Conservation (phyloP, 2,329 filamentous ascomycete species). For the Bertia moriformis region DNA sequence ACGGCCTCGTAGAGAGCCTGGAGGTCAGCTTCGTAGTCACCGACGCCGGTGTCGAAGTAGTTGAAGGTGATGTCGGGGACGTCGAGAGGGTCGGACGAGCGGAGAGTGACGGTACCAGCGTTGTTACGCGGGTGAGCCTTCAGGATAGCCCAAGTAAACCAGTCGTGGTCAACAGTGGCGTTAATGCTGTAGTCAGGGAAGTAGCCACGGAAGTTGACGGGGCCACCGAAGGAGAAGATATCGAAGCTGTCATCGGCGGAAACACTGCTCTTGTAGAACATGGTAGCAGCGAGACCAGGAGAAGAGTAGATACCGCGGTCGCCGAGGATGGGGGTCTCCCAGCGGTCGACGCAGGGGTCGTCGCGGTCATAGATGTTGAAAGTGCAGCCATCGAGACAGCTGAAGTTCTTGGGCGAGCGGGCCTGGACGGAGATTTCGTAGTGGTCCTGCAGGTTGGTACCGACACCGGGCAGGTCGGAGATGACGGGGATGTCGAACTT, state of each 20-base stretch:
- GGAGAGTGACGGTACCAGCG: constrained; percentile 45
- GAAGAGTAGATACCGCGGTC: constrained; percentile 16
- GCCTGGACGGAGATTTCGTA: constrained; percentile 17
- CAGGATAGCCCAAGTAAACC: constrained; percentile 28
- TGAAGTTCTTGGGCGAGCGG: not conserved
- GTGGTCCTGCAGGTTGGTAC: constrained; percentile 43
- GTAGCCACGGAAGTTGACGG: constrained; percentile 22
- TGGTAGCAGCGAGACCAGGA: constrained; percentile 15
- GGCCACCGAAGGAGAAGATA: constrained; percentile 21
- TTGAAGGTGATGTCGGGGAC: constrained; percentile 48
- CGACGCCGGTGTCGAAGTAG: constrained; percentile 36
- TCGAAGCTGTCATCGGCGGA: constrained; percentile 10
- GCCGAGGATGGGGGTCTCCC: not conserved
- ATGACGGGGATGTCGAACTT: constrained; percentile 25
- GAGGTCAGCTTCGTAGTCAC: constrained; percentile 29
- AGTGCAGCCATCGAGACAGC: not conserved
- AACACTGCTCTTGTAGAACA: constrained; percentile 9
- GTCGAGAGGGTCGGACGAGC: constrained; percentile 46
- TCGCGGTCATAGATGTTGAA: too few species aligned
- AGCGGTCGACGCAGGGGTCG: not conserved
- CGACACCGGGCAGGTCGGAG: constrained; percentile 40
- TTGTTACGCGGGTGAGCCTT: constrained; percentile 49
- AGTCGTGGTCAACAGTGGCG: constrained; percentile 9
- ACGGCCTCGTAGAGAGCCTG: constrained; percentile 42
- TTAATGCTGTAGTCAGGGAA: constrained; percentile 19